A percentile compares a stretch with the other conserved stretches of the same genome.
phyloP scores from a whole-genome alignment of 352 stramenopile species.

The Phytophthora idaei region DNA sequence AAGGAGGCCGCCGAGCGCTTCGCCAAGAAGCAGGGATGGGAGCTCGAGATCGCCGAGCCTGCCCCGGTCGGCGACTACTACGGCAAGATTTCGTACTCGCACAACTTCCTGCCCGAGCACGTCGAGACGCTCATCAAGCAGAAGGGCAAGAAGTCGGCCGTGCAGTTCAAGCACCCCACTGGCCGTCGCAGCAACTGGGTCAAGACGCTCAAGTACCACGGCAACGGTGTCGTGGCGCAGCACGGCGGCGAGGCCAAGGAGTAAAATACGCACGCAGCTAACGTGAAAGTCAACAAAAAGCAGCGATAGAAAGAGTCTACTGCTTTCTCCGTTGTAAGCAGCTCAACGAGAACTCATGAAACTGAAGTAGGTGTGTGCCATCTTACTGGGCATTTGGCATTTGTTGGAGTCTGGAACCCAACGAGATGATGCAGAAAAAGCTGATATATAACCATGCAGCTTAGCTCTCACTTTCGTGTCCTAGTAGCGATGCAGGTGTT shows the following conservation, averaged over 20 bases:
- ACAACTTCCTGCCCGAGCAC: conserved; percentile 85
- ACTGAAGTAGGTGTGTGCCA: conserved; percentile 22
- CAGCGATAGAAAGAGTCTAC: conserved; percentile 14
- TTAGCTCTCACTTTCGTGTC: conserved; percentile 30
- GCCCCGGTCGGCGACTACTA: conserved; percentile 70
- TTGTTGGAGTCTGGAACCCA: neutral
- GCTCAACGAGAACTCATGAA: conserved; percentile 25
- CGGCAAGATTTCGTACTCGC: conserved; percentile 84
- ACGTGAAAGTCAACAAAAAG: neutral
- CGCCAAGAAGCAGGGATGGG: conserved; percentile 89
- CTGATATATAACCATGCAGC: conserved; percentile 43
- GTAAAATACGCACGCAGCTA: conserved; percentile 36
- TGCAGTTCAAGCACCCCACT: conserved; percentile 80
- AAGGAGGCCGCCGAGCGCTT: conserved; percentile 83
- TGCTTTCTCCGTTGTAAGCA: conserved; percentile 21
- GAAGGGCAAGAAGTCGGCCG: conserved; percentile 77
- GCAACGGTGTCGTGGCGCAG: conserved; percentile 77
- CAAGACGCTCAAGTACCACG: conserved; percentile 90
- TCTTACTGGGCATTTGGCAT: conserved; percentile 1
- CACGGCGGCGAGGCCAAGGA: conserved; percentile 81
- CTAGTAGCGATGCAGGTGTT: conserved; percentile 14
- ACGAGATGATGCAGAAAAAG: conserved; percentile 31
- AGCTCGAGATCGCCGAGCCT: conserved; percentile 83
- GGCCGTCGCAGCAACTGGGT: conserved; percentile 86
- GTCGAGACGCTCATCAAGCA: conserved; percentile 81